phyloP scores from a whole-genome alignment of 345 rosid genomes.

The Ceriops decandra region DNA sequence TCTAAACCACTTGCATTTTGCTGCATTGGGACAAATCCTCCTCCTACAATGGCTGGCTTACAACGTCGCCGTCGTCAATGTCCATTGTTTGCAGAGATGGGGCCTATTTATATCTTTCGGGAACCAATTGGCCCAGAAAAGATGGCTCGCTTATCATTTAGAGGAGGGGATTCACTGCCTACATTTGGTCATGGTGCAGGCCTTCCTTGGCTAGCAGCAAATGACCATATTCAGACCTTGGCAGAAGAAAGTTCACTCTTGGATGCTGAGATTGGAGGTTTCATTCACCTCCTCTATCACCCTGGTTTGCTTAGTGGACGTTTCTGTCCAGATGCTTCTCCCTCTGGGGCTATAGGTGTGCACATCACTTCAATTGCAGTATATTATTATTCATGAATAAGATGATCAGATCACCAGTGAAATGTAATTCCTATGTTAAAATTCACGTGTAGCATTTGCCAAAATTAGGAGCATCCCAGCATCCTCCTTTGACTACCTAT shows the following conservation, averaged over 20 bases:
- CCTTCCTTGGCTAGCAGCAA: slow-evolving; percentile 90
- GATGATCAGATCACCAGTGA: too few species aligned
- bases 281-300: slow-evolving; percentile 83
- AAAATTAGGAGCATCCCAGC: too few species aligned
- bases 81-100: slow-evolving; percentile 99
- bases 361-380: background rate
- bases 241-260: slow-evolving; percentile 80
- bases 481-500: too few species aligned
- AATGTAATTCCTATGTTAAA: too few species aligned
- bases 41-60: slow-evolving; percentile 97
- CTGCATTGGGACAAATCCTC: slow-evolving; percentile 98
- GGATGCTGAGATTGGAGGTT: slow-evolving; percentile 90
- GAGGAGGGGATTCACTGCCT: slow-evolving; percentile 95
- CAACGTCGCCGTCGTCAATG: slow-evolving; percentile 99
- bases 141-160: slow-evolving; percentile 85
- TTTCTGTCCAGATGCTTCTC: slow-evolving; percentile 97
- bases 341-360: slow-evolving; percentile 84
- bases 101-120: slow-evolving; percentile 90
- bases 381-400: background rate
- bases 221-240: slow-evolving; percentile 48
- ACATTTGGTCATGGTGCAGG: slow-evolving; percentile 92
- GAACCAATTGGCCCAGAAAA: slow-evolving; percentile 93
- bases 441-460: too few species aligned
- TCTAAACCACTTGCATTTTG: slow-evolving; percentile 95
- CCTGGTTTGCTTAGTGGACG: slow-evolving; percentile 87